These are phyloP conservation scores for Blastocystis sp. DNA, from an alignment of 352 stramenopile genomes.

Conservation along the genomic window DNA sequence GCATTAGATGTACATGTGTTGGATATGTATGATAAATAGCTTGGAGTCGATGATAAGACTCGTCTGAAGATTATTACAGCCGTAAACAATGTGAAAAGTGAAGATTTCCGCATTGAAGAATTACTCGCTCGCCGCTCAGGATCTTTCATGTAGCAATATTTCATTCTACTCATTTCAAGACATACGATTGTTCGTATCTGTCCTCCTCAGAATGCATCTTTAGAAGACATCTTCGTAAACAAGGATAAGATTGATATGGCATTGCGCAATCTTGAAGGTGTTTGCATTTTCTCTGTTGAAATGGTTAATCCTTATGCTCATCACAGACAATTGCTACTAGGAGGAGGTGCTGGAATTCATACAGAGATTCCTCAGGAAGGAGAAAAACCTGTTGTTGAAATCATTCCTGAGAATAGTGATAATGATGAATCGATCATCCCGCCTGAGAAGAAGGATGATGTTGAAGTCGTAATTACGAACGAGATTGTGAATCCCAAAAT, in stretches of 20 bases:
- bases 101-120: constrained; percentile 42
- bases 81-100: constrained; percentile 44
- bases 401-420: constrained; percentile 51
- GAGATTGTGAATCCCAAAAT: neutral
- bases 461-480: constrained; percentile 44
- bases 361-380: neutral
- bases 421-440: constrained; percentile 53
- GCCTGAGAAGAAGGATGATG: constrained; percentile 12
- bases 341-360: neutral
- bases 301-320: constrained; percentile 42
- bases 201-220: constrained; percentile 27
- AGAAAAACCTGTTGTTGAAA: constrained; percentile 31
- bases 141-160: neutral
- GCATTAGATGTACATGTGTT: neutral
- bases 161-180: neutral
- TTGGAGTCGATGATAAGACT: constrained; percentile 29
- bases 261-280: constrained; percentile 16
- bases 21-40: neutral
- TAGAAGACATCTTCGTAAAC: constrained; percentile 34
- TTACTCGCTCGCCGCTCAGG: constrained; percentile 15
- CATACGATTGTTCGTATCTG: constrained; percentile 37
- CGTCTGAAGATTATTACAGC: constrained; percentile 47
- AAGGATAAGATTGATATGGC: constrained; percentile 47
- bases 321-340: constrained; percentile 28
- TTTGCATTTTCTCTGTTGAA: constrained; percentile 46